Evolutionary conservation across 2,329 filamentous ascomycete species (phyloP).

Genomic region (Penicillium sp.): DNA sequence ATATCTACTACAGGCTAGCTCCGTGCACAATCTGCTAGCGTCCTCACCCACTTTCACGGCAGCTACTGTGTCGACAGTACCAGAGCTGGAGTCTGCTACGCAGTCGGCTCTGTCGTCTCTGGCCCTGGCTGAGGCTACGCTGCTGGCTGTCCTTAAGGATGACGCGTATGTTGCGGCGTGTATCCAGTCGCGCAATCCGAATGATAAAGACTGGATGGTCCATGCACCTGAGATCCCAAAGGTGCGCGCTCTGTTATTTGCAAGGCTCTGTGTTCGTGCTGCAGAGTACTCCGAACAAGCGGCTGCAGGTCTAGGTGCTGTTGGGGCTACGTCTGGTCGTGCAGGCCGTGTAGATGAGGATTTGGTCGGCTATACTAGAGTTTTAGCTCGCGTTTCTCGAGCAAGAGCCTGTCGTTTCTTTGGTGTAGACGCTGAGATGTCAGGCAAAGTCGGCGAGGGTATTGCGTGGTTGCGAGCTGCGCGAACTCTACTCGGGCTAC

Average conservation of each 20-base stretch:
- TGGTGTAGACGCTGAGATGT: constrained; percentile 81
- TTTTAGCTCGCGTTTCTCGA: constrained; percentile 70
- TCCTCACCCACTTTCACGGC: constrained; percentile 50
- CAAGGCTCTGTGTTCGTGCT: constrained; percentile 80
- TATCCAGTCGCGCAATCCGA: constrained; percentile 75
- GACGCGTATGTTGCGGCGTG: constrained; percentile 86
- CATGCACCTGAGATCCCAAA: constrained; percentile 82
- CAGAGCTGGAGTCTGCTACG: constrained; percentile 49
- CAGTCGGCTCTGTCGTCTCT: constrained; percentile 52
- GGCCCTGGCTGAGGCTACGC: constrained; percentile 80
- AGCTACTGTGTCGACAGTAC: constrained; percentile 16
- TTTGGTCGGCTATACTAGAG: constrained; percentile 70
- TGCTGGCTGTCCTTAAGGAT: constrained; percentile 88
- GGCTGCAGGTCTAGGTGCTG: constrained; percentile 48
- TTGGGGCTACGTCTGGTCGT: constrained; percentile 27
- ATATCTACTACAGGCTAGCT: constrained; percentile 72
- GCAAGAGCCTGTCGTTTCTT: constrained; percentile 89
- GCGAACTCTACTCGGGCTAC: constrained; percentile 69
- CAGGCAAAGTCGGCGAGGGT: constrained; percentile 75
- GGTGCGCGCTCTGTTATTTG: constrained; percentile 83
- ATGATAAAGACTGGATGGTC: constrained; percentile 96
- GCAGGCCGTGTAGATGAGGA: constrained; percentile 55
- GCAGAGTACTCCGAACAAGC: constrained; percentile 83
- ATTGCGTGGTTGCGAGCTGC: constrained; percentile 85
- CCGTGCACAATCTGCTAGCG: constrained; percentile 71